Evolutionary conservation across 2,329 filamentous ascomycete species (phyloP).

Genomic region (Periglandula ipomoeae): DNA sequence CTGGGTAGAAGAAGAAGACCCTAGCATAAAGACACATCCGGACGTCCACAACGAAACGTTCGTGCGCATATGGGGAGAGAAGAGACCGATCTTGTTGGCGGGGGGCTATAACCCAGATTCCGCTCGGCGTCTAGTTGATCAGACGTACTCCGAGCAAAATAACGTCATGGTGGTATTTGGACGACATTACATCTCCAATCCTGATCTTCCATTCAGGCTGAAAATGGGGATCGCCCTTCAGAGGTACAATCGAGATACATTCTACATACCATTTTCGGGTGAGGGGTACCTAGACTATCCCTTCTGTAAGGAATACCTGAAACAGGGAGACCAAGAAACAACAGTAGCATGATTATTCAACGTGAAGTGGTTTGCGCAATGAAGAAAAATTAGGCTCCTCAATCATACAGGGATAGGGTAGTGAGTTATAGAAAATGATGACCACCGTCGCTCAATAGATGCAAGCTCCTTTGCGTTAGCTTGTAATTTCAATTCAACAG

Average conservation of each 20-base stretch:
- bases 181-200: slow-evolving; percentile 21
- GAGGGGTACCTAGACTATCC: slow-evolving; percentile 21
- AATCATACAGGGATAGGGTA: slow-evolving; percentile 4
- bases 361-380: no score
- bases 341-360: no score
- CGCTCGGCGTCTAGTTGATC: slow-evolving; percentile 7
- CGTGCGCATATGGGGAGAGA: background rate
- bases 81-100: background rate
- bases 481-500: no score
- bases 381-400: no score
- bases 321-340: background rate
- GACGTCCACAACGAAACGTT: background rate
- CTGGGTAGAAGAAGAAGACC: slow-evolving; percentile 14
- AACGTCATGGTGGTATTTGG: slow-evolving; percentile 20
- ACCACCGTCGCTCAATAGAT: no score
- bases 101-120: slow-evolving; percentile 1
- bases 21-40: background rate
- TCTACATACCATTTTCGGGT: slow-evolving; percentile 16
- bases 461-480: no score
- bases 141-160: slow-evolving; percentile 24
- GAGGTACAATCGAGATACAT: slow-evolving; percentile 20
- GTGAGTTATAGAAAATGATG: no score
- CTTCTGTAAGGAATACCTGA: slow-evolving; percentile 10
- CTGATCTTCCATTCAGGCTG: slow-evolving; percentile 19
- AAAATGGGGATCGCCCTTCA: slow-evolving; percentile 17